These are phyloP conservation scores for Candida boidinii DNA, from an alignment of 805 yeast genomes.

Conservation along the genomic window DNA sequence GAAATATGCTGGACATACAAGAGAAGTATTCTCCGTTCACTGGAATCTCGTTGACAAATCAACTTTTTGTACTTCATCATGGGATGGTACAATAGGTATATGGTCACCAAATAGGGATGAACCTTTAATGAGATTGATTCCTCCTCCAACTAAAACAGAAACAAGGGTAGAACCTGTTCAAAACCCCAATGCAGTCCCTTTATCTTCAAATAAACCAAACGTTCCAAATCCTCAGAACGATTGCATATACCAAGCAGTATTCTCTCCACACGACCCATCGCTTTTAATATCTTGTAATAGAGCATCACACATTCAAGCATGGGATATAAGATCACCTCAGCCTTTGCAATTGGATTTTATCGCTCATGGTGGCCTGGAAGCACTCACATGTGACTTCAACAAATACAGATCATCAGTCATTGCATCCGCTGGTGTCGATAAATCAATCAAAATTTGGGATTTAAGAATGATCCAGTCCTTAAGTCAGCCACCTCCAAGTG, in stretches of 20 bases:
- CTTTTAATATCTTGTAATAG: conserved; percentile 64
- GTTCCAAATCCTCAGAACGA: conserved; percentile 29
- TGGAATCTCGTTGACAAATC: conserved; percentile 36
- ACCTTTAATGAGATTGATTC: conserved; percentile 48
- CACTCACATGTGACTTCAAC: conserved; percentile 81
- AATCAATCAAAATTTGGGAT: conserved; percentile 81
- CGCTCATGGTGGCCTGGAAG: conserved; percentile 77
- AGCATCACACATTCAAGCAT: conserved; percentile 64
- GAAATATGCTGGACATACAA: conserved; percentile 66
- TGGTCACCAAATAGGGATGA: conserved; percentile 60
- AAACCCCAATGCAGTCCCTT: conserved; percentile 17
- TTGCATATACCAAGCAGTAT: conserved; percentile 73
- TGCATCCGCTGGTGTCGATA: conserved; percentile 92
- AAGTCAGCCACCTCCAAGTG: conserved; percentile 24
- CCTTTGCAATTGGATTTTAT: conserved; percentile 52
- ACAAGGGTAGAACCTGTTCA: conserved; percentile 14
- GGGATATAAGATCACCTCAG: conserved; percentile 72
- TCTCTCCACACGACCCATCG: conserved; percentile 79
- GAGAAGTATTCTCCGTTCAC: conserved; percentile 28
- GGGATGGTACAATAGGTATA: conserved; percentile 86
- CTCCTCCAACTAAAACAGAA: too few species aligned
- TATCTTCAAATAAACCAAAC: conserved; percentile 27
- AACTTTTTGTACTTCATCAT: conserved; percentile 67
- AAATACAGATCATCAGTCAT: conserved; percentile 73
- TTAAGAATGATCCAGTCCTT: conserved; percentile 51